These are phyloP conservation scores for Hyphopichia buzzinii DNA, from an alignment of 1,139 yeast genomes.

Conservation along the genomic window DNA sequence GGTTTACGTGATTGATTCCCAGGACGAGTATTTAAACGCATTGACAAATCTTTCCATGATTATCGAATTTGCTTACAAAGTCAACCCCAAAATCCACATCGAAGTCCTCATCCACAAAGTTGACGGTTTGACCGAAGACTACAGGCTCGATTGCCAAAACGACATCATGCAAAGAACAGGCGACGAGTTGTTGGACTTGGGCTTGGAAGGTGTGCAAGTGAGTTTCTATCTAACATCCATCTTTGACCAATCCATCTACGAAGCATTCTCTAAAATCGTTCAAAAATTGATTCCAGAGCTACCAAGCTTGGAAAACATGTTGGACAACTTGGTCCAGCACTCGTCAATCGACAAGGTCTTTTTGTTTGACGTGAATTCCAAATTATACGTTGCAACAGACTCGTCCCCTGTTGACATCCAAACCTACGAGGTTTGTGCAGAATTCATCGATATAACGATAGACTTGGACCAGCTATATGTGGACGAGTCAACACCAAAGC, in stretches of 20 bases:
- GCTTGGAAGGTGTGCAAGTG: slow-evolving; percentile 87
- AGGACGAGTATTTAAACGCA: slow-evolving; percentile 92
- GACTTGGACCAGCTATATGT: slow-evolving; percentile 78
- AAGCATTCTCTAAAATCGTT: slow-evolving; percentile 89
- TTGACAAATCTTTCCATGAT: slow-evolving; percentile 85
- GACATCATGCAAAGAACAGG: slow-evolving; percentile 96
- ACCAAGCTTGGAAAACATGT: slow-evolving; percentile 82
- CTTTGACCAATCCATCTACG: slow-evolving; percentile 93
- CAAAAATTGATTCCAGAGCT: slow-evolving; percentile 88
- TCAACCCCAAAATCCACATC: slow-evolving; percentile 81
- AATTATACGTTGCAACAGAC: slow-evolving; percentile 94
- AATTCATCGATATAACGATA: slow-evolving; percentile 89
- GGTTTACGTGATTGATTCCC: slow-evolving; percentile 91
- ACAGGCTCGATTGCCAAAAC: slow-evolving; percentile 88
- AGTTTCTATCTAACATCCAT: slow-evolving; percentile 90
- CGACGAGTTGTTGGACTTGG: slow-evolving; percentile 86
- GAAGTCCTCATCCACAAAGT: slow-evolving; percentile 94
- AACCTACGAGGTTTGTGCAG: slow-evolving; percentile 95
- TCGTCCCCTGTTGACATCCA: slow-evolving; percentile 94
- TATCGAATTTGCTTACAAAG: slow-evolving; percentile 82
- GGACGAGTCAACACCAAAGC: slow-evolving; percentile 24
- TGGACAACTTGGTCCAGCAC: slow-evolving; percentile 85
- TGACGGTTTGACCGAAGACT: slow-evolving; percentile 93
- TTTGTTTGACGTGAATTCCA: slow-evolving; percentile 87
- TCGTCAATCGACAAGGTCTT: slow-evolving; percentile 91